Evolutionary conservation across 495 filamentous ascomycete genomes (phyloP).

Genomic region (Aspergillus carlsbadensis): DNA sequence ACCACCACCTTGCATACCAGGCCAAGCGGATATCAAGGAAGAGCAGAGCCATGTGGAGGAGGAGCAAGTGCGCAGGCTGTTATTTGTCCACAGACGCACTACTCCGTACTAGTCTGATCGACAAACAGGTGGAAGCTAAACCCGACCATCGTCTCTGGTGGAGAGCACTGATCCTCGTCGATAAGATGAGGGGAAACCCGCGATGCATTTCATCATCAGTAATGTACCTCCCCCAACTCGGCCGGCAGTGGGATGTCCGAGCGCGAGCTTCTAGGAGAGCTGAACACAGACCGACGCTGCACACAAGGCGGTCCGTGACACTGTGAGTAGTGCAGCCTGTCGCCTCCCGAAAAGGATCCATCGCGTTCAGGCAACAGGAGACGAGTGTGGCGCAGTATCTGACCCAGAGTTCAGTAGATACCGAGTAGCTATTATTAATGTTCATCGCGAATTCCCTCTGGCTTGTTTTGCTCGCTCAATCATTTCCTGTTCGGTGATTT

Average conservation of each 20-base stretch:
- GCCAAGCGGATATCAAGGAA: conserved; percentile 17
- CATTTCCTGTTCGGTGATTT: conserved; percentile 12
- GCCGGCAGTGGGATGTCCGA: conserved; percentile 10
- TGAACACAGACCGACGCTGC: conserved; percentile 14
- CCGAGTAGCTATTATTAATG: background rate
- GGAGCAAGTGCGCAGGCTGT: conserved; percentile 10
- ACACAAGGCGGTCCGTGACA: conserved; percentile 29
- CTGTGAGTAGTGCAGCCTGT: conserved; percentile 22
- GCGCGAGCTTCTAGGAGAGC: conserved; percentile 18
- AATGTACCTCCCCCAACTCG: background rate
- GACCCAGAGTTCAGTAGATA: background rate
- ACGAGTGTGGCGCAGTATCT: conserved; percentile 6
- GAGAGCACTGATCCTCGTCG: background rate
- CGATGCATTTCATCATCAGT: background rate
- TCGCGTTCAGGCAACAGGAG: conserved; percentile 14
- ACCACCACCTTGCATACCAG: conserved; percentile 8
- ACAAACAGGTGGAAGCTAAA: conserved; percentile 11
- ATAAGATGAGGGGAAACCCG: background rate
- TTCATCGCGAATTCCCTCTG: background rate
- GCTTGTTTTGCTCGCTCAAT: background rate
- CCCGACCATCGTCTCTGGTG: conserved; percentile 4
- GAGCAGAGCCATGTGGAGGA: conserved; percentile 24
- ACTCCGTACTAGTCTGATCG: conserved; percentile 1
- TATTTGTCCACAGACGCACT: conserved; percentile 6
- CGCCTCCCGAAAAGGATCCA: conserved; percentile 23